Conservation (phyloP, 2,329 filamentous ascomycete species). For the Verticillium albo-atrum region DNA sequence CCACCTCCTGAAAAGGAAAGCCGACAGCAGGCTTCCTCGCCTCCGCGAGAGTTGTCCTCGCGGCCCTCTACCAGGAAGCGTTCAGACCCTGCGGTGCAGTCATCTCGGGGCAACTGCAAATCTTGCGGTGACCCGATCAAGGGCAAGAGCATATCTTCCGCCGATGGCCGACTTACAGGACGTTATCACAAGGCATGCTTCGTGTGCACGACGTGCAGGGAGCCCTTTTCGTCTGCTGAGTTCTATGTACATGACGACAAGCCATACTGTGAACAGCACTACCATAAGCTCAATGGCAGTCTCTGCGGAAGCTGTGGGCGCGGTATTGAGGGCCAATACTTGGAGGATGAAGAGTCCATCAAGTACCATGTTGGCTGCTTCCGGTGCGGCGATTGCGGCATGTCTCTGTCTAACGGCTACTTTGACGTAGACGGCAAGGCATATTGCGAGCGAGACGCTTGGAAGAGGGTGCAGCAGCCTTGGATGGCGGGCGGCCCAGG, state of each 20-base stretch:
- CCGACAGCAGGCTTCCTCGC: constrained; percentile 10
- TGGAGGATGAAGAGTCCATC: constrained; percentile 71
- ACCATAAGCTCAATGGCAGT: constrained; percentile 86
- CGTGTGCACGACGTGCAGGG: constrained; percentile 77
- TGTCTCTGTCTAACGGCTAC: constrained; percentile 76
- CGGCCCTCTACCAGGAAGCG: constrained; percentile 65
- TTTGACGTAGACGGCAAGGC: constrained; percentile 79
- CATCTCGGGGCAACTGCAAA: constrained; percentile 72
- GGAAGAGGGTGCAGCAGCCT: constrained; percentile 43
- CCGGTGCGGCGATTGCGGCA: constrained; percentile 72
- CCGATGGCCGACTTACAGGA: constrained; percentile 85
- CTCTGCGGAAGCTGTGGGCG: constrained; percentile 73
- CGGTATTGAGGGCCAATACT: constrained; percentile 90
- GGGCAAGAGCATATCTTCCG: constrained; percentile 90
- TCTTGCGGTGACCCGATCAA: constrained; percentile 74
- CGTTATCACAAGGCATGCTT: constrained; percentile 96
- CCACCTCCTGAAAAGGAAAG: neutral
- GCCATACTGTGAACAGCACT: constrained; percentile 89
- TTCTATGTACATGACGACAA: constrained; percentile 88
- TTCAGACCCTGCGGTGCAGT: constrained; percentile 21
- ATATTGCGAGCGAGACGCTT: constrained; percentile 86
- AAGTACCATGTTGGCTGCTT: constrained; percentile 91
- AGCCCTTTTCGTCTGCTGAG: constrained; percentile 78
- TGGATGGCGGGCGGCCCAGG: constrained; percentile 16
- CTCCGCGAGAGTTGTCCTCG: constrained; percentile 15